Evolutionary conservation across 805 yeast genomes (phyloP), one percentile per base, ranked within the genome.

Genomic region (Starmerella lactis-condensi): DNA sequence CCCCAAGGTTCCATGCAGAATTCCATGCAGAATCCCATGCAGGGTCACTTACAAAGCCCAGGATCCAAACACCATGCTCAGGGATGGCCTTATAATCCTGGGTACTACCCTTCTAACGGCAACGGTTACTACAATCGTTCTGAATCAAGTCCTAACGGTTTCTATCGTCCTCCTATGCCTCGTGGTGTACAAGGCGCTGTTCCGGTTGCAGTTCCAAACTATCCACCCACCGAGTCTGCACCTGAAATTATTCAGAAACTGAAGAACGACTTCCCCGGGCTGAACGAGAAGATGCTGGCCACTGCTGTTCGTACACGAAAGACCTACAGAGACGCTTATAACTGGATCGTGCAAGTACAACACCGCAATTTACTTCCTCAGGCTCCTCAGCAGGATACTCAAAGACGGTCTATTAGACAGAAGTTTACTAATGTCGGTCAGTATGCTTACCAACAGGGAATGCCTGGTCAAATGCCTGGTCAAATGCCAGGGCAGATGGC

Each of bases 341-440:
- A 41, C 10, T 53, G 57, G 57, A 46, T 54, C 19, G 33, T 43
- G 15, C 42, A 38, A 22, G 47, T 44, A 48, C 41, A 45, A 39
- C 50, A 42, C 29, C 51, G 46, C 32, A 45, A 44, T 22, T 40
- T 46, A 26, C 37, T 44, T 29, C 36, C 44, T 7, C 29, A 26
- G 13, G 27, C 31, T 19, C 31, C 26, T 12, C 36, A 28, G 12
- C 36, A 29, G 22, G 41, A 43, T 18, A 36, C 50, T 13, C 52
- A 53, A 40, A 44, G 52, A 18, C 52, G 47, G 28, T 46, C 57
- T 10, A 55, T 55, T 30, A 48, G 59, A 14, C 56, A 55, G 35
- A 54, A 54, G 43, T 55, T 54, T 42, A 23, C 44, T 25, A 37
- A 33, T n/a, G 30, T 24, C n/a, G 22, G 15, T 13, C 12, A 12